These are phyloP conservation scores for Pseudogymnoascus sp. DNA, from an alignment of 2,329 filamentous ascomycete species.

Conservation along the genomic window DNA sequence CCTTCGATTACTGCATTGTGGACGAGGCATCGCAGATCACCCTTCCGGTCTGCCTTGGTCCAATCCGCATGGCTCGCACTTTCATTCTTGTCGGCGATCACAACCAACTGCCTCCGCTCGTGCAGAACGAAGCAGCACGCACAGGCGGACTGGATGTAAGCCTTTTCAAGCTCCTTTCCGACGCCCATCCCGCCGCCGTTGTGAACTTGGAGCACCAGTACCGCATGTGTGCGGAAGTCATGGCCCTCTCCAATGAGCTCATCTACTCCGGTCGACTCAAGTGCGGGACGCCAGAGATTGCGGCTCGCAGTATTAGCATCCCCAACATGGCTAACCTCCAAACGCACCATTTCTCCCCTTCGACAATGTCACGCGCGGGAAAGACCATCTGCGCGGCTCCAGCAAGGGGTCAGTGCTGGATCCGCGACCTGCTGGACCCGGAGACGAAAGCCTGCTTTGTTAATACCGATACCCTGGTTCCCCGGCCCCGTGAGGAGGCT, in stretches of 20 bases:
- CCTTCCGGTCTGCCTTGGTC: slow-evolving; percentile 85
- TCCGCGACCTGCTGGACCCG: slow-evolving; percentile 63
- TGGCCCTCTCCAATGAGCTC: slow-evolving; percentile 84
- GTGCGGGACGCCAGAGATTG: slow-evolving; percentile 75
- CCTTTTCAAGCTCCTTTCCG: slow-evolving; percentile 88
- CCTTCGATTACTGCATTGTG: slow-evolving; percentile 97
- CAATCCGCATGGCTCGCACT: slow-evolving; percentile 83
- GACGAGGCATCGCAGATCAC: slow-evolving; percentile 98
- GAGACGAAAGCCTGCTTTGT: slow-evolving; percentile 73
- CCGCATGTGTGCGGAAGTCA: slow-evolving; percentile 96
- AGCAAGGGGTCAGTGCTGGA: slow-evolving; percentile 55
- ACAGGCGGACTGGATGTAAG: slow-evolving; percentile 84
- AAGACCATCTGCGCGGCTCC: slow-evolving; percentile 51
- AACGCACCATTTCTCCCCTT: slow-evolving; percentile 50
- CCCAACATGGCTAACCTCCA: slow-evolving; percentile 57
- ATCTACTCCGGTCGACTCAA: slow-evolving; percentile 90
- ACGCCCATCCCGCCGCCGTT: slow-evolving; percentile 78
- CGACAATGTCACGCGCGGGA: slow-evolving; percentile 37
- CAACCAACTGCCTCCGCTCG: slow-evolving; percentile 88
- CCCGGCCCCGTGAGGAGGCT: slow-evolving; percentile 60
- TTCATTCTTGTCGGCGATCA: slow-evolving; percentile 97
- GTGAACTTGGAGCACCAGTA: slow-evolving; percentile 94
- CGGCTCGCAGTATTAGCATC: slow-evolving; percentile 59
- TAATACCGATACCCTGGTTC: slow-evolving; percentile 72
- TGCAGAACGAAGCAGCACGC: slow-evolving; percentile 83